Evolutionary conservation across 1,139 yeast genomes (phyloP).

Genomic region (Geotrichum histeridarum): DNA sequence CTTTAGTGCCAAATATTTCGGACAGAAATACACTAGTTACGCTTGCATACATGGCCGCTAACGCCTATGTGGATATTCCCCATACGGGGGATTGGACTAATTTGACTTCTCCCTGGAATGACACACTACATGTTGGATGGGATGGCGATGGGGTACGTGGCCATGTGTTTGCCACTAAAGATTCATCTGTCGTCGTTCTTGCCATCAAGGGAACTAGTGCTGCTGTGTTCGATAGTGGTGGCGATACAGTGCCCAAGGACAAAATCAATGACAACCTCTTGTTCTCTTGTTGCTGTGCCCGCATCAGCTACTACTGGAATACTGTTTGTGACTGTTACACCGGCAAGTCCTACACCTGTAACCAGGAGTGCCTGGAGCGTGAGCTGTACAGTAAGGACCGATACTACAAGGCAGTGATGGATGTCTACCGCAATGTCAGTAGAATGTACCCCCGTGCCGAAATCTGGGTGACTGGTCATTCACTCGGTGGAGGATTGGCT

Average conservation of each 20-base stretch:
- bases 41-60: conserved; percentile 80
- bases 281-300: conserved; percentile 94
- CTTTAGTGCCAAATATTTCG: conserved; percentile 63
- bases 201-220: conserved; percentile 93
- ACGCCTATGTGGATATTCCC: conserved; percentile 83
- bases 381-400: conserved; percentile 71
- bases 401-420: conserved; percentile 76
- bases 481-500: conserved; percentile 87
- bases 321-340: conserved; percentile 94
- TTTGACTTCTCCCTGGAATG: conserved; percentile 57
- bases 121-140: conserved; percentile 66
- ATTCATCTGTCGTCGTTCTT: conserved; percentile 61
- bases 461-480: conserved; percentile 94
- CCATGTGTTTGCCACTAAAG: conserved; percentile 72
- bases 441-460: conserved; percentile 59
- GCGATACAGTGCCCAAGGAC: conserved; percentile 74
- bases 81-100: conserved; percentile 85
- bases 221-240: conserved; percentile 70
- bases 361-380: conserved; percentile 76
- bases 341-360: conserved; percentile 74
- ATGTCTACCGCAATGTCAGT: conserved; percentile 70
- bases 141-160: conserved; percentile 79
- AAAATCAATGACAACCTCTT: conserved; percentile 80
- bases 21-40: conserved; percentile 70
- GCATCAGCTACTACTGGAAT: conserved; percentile 86